Percentiles rank a stretch among this genome's conserved stretches.
Evolutionary conservation across 208 protist genomes (phyloP).

Genomic region (Leptomonas pyrrhocoris): DNA sequence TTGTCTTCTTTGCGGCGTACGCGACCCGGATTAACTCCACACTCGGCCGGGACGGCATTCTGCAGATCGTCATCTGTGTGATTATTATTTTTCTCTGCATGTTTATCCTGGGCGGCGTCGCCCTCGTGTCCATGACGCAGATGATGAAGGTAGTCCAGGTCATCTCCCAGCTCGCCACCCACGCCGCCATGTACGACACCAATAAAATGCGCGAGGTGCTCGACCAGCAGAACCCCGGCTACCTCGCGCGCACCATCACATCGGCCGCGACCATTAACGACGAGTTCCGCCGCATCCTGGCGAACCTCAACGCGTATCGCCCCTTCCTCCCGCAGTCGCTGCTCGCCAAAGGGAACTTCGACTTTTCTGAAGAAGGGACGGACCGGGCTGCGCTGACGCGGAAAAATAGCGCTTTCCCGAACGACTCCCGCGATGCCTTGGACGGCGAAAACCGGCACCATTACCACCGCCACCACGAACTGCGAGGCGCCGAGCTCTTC

Average conservation of each 20-base stretch:
- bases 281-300: constrained; percentile 56
- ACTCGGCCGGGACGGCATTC: constrained; percentile 33
- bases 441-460: background rate
- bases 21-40: constrained; percentile 39
- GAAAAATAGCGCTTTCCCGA: background rate
- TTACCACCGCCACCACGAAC: background rate
- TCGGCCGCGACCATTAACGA: constrained; percentile 38
- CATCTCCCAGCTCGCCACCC: constrained; percentile 54
- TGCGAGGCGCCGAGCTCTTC: constrained; percentile 10
- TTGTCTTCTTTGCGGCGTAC: constrained; percentile 60
- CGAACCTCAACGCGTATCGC: constrained; percentile 58
- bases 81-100: constrained; percentile 58
- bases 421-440: background rate
- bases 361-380: constrained; percentile 18
- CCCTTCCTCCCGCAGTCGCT: constrained; percentile 65
- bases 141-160: constrained; percentile 53
- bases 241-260: constrained; percentile 17
- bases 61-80: constrained; percentile 60
- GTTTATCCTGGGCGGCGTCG: constrained; percentile 48
- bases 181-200: constrained; percentile 61
- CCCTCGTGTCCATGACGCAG: constrained; percentile 41
- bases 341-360: constrained; percentile 34
- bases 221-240: constrained; percentile 20
- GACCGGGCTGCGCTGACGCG: background rate
- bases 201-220: constrained; percentile 52